phyloP scores from a whole-genome alignment of 164 flowering plant genomes.

The Berberis thunbergii region DNA sequence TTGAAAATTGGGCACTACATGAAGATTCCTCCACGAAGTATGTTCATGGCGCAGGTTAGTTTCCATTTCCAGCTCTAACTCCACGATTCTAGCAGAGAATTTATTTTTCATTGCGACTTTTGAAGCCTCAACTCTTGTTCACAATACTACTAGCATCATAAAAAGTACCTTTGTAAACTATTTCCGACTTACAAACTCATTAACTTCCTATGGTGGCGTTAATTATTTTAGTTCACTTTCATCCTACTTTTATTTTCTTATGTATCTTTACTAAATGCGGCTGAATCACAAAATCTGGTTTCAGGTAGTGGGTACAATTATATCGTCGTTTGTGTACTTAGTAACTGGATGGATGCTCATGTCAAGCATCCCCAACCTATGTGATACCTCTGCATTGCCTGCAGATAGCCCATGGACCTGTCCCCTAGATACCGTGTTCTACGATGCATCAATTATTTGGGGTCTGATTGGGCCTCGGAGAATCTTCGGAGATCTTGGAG shows the following conservation, averaged over 20 bases:
- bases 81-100: background rate
- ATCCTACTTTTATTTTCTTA: background rate
- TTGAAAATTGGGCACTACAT: constrained; percentile 97
- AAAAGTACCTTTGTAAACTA: no score
- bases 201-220: no score
- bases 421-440: constrained; percentile 61
- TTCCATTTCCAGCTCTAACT: background rate
- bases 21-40: constrained; percentile 87
- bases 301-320: constrained; percentile 60
- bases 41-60: constrained; percentile 85
- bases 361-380: constrained; percentile 51
- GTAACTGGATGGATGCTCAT: constrained; percentile 90
- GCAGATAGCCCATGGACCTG: constrained; percentile 71
- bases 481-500: constrained; percentile 63
- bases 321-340: constrained; percentile 49
- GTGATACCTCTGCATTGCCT: constrained; percentile 30
- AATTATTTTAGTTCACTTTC: no score
- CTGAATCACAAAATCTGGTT: background rate
- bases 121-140: no score
- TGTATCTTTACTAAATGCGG: background rate
- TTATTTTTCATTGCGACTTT: background rate
- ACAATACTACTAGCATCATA: no score
- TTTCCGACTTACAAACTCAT: no score
- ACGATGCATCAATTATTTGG: constrained; percentile 86
- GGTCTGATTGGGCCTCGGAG: constrained; percentile 72